These are phyloP conservation scores for Globisporangium cederbergense DNA, from an alignment of 352 stramenopile genomes.

Conservation along the genomic window DNA sequence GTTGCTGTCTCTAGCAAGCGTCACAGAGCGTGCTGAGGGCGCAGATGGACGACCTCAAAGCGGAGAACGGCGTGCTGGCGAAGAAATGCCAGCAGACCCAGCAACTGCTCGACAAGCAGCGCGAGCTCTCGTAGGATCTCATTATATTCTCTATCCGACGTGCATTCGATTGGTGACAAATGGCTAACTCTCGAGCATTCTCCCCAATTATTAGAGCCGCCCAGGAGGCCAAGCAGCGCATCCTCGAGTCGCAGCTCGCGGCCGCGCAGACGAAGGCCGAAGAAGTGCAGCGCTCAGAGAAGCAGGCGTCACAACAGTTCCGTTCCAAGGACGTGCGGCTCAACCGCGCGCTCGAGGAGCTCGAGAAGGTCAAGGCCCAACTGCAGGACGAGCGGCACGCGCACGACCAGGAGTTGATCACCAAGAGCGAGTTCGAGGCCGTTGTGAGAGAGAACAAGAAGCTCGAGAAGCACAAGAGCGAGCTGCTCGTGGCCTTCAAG, in stretches of 20 bases:
- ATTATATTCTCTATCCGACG: no score
- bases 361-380: slow-evolving; percentile 68
- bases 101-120: slow-evolving; percentile 72
- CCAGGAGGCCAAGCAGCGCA: slow-evolving; percentile 68
- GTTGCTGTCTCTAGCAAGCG: slow-evolving; percentile 27
- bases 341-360: slow-evolving; percentile 71
- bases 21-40: slow-evolving; percentile 29
- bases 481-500: slow-evolving; percentile 75
- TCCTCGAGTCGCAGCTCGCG: slow-evolving; percentile 63
- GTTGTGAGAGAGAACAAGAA: slow-evolving; percentile 66
- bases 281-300: slow-evolving; percentile 55
- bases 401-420: slow-evolving; percentile 43
- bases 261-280: slow-evolving; percentile 45
- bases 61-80: slow-evolving; percentile 36
- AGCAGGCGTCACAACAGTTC: slow-evolving; percentile 61
- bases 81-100: slow-evolving; percentile 71
- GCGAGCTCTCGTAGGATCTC: slow-evolving; percentile 50
- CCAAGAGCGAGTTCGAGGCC: slow-evolving; percentile 55
- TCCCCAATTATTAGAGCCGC: slow-evolving; percentile 31
- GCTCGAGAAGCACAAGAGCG: slow-evolving; percentile 82
- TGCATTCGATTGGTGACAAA: background rate
- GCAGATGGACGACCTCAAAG: slow-evolving; percentile 45
- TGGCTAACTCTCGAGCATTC: background rate
- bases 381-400: slow-evolving; percentile 52
- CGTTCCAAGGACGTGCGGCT: slow-evolving; percentile 79